Base-by-base conservation (phyloP, 1,284 basidiomycete species). In the Pseudozyma hubeiensis region DNA sequence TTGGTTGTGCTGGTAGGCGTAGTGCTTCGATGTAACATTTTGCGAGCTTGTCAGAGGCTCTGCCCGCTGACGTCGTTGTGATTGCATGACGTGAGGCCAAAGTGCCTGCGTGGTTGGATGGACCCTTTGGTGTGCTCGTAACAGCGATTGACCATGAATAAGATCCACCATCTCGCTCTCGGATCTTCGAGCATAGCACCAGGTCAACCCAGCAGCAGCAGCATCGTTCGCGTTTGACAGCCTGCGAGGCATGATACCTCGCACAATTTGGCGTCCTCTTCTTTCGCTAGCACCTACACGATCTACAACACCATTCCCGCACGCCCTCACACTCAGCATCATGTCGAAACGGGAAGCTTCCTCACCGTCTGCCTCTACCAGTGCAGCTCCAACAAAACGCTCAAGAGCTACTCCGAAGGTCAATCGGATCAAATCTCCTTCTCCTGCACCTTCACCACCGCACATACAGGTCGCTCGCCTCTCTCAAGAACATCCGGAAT, bases 401-500 rank as follows among this genome's bases (percentile, higher is more conserved):
- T 11, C 49, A 0, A 64, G 49, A 39, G 10, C 50, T 13, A 16
- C 43, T 14, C 5, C n/a, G 1, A 41, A 46, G 5, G 45, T 24
- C 3, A 59, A 37, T 5, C 24, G 9, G 10, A 6, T 31, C 17
- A 51, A 57, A 11, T 29, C 52, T 16, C 35, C 41, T 6, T 50
- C 65, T 5, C 37, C 50, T 11, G 10, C 41, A 10, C 37, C 52
- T 4, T 0, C 59, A 29, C 30, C 43, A 29, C 40, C 49, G n/a
- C 48, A 31, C 3, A 58, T 67, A 10, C 37, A 60, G 17, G 69
- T 76, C 1, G 55, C 69, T 0, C 64, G 73, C 13, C 47, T 72
- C 2, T 58, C 59, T 5, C 13, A 40, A 7, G 34, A 43, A 14
- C 24, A 50, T 55, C 59, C 64, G 34, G 69, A 71, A 72, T 76